Evolutionary conservation across 306 rosid genomes (phyloP).

Genomic region (Gastrolobium villosum): DNA sequence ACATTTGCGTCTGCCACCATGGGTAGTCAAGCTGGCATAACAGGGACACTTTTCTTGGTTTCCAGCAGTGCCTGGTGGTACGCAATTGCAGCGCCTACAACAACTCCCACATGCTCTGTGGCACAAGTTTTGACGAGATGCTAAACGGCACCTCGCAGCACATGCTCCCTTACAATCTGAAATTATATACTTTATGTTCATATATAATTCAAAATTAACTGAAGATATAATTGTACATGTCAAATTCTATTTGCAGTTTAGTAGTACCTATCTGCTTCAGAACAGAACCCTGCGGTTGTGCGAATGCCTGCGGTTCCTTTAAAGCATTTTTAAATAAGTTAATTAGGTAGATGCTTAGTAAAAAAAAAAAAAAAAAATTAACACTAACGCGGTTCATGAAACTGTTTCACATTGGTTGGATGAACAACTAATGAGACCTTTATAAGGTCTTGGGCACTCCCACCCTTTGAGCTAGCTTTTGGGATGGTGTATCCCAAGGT

Average conservation of each 20-base stretch:
- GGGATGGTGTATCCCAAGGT: too few relatives aligned
- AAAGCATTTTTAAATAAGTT: background rate
- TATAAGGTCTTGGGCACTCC: too few relatives aligned
- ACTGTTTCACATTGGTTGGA: too few relatives aligned
- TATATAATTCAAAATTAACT: background rate
- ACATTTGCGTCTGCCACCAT: too few relatives aligned
- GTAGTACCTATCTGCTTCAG: slow-evolving; percentile 38
- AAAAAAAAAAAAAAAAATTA: background rate
- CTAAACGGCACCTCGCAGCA: background rate
- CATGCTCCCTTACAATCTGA: slow-evolving; percentile 60
- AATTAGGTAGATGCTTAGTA: background rate
- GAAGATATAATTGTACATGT: background rate
- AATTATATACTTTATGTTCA: too few relatives aligned
- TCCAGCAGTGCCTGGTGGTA: too few relatives aligned
- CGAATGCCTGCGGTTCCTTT: slow-evolving; percentile 22
- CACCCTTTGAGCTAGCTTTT: too few relatives aligned
- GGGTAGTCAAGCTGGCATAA: too few relatives aligned
- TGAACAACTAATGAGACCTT: too few relatives aligned
- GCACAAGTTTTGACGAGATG: slow-evolving; percentile 56
- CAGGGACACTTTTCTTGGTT: too few relatives aligned
- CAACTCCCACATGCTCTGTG: slow-evolving; percentile 67
- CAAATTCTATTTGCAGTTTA: background rate
- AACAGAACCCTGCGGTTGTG: slow-evolving; percentile 35
- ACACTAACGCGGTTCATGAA: background rate
- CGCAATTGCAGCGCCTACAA: slow-evolving; percentile 21